These are phyloP conservation scores for Pneumocystis carinii DNA, from an alignment of 1,139 yeast genomes.

Conservation along the genomic window DNA sequence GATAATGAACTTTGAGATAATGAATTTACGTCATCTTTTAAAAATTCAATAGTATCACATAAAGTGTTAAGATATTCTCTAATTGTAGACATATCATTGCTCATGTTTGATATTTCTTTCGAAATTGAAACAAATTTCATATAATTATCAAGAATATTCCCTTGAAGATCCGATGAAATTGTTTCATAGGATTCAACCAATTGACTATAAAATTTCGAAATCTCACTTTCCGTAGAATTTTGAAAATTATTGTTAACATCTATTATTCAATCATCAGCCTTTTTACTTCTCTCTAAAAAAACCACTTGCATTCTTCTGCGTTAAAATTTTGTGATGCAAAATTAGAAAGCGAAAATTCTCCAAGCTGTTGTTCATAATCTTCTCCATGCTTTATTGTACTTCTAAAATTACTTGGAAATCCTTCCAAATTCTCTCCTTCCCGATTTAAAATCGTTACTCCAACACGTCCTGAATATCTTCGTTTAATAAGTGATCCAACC, in stretches of 20 bases:
- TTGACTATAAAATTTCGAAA: conserved; percentile 8
- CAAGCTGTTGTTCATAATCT: neutral
- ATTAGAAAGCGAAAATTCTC: conserved; percentile 3
- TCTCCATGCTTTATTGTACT: neutral
- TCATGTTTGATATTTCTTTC: conserved; percentile 10
- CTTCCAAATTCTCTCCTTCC: neutral
- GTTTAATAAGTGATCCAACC: neutral
- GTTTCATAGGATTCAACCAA: conserved; percentile 7
- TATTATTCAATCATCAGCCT: neutral
- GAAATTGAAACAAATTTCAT: conserved; percentile 13
- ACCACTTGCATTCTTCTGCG: conserved; percentile 5
- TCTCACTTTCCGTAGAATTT: conserved; percentile 12
- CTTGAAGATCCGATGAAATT: conserved; percentile 10
- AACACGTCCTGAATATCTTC: neutral
- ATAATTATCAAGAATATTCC: conserved; percentile 13
- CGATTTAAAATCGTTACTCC: neutral
- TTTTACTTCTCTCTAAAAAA: neutral
- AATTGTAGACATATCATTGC: conserved; percentile 10
- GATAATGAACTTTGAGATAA: neutral
- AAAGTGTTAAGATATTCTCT: conserved; percentile 8
- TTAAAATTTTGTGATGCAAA: conserved; percentile 9
- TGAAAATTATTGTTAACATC: conserved; percentile 8
- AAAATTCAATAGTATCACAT: conserved; percentile 5
- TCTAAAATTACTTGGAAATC: neutral
- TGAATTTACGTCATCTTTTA: conserved; percentile 7